Evolutionary conservation across 2,329 filamentous ascomycete genomes (phyloP).

Genomic region (Fusarium armeniacum): DNA sequence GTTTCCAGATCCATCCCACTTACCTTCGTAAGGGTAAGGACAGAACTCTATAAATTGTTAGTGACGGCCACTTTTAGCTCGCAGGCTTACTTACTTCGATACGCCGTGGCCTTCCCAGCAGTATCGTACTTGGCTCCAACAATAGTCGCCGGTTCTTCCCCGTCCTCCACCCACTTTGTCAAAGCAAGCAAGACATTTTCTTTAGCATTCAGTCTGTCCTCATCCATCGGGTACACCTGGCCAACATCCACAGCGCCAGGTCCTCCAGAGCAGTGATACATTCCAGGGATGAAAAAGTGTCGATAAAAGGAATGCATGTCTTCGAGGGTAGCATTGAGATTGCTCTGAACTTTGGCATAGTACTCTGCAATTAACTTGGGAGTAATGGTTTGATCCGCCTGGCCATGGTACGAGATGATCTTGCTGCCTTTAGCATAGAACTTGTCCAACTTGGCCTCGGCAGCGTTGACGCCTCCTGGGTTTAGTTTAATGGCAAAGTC

Average conservation of each 20-base stretch:
- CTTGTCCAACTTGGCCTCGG: not conserved
- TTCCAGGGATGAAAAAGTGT: conserved; percentile 15
- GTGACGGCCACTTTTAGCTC: too few relatives aligned
- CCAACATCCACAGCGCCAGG: conserved; percentile 14
- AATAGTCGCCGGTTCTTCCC: not conserved
- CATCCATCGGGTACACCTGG: conserved; percentile 13
- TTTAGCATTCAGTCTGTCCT: not conserved
- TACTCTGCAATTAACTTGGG: conserved; percentile 15
- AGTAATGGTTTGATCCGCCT: conserved; percentile 20
- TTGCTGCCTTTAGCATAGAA: conserved; percentile 20
- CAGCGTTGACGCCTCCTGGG: conserved; percentile 16
- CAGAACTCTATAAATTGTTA: too few relatives aligned
- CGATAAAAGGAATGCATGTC: conserved; percentile 18
- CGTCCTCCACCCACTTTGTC: conserved; percentile 15
- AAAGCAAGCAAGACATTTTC: conserved; percentile 13
- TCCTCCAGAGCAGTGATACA: conserved; percentile 18
- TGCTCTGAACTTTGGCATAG: conserved; percentile 11
- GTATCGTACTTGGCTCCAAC: conserved; percentile 8
- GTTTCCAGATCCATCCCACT: conserved; percentile 19
- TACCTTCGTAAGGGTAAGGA: conserved; percentile 18
- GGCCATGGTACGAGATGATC: conserved; percentile 14
- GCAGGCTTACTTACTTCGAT: not conserved
- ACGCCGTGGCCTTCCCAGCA: not conserved
- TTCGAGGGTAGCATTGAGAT: not conserved
- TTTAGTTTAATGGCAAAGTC: conserved; percentile 14